phyloP scores from a whole-genome alignment of 2,329 filamentous ascomycete species.

The Aspergillus ustus region DNA sequence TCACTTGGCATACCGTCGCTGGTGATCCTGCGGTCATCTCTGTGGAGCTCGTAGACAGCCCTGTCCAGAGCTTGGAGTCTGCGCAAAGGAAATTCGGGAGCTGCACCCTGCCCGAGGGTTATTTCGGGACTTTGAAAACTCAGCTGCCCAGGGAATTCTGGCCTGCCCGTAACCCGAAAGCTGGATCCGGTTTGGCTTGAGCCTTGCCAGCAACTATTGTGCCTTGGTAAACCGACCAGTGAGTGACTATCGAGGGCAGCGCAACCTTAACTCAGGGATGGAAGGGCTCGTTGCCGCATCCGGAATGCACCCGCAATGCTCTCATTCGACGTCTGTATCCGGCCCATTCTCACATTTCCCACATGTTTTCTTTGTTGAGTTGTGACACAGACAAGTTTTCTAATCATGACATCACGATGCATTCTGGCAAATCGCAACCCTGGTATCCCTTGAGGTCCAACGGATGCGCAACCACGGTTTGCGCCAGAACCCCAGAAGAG shows the following conservation, averaged over 20 bases:
- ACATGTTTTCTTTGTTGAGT: not conserved
- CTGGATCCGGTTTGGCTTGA: not conserved
- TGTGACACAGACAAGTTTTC: not conserved
- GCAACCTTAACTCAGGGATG: not conserved
- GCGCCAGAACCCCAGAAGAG: not conserved
- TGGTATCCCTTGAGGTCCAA: not conserved
- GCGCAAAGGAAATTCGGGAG: not conserved
- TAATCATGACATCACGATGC: slow-evolving; percentile 14
- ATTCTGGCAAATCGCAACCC: slow-evolving; percentile 8
- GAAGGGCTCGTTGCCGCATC: not conserved
- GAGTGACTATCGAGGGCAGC: not conserved
- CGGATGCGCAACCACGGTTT: slow-evolving; percentile 4
- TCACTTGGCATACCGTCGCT: not conserved
- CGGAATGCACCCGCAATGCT: not conserved
- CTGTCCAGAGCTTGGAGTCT: not conserved
- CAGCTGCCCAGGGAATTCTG: not conserved
- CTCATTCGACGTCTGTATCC: slow-evolving; percentile 3
- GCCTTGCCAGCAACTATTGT: not conserved
- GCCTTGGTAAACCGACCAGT: not conserved
- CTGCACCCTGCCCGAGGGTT: not conserved
- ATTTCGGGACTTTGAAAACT: not conserved
- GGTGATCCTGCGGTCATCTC: not conserved
- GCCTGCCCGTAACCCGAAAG: not conserved
- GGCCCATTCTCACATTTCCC: not conserved
- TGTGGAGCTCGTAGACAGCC: not conserved